These are phyloP conservation scores for Linderniella brevidens DNA, from an alignment of 257 asterid species.

Conservation along the genomic window DNA sequence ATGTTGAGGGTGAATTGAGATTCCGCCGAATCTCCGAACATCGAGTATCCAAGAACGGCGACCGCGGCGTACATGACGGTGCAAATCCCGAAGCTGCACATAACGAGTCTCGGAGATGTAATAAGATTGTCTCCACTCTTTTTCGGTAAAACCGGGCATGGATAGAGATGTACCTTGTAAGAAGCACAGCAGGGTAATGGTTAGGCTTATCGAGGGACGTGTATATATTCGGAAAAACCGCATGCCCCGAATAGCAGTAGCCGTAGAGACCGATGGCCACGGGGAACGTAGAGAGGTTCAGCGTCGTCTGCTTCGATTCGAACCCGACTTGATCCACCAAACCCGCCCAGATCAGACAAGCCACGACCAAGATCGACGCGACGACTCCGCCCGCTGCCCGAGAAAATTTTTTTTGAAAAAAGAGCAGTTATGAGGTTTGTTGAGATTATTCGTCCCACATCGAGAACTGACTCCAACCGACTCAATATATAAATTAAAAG, in stretches of 20 bases:
- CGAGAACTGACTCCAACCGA: too few relatives aligned
- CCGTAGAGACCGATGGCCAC: conserved; percentile 94
- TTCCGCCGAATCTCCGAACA: conserved; percentile 63
- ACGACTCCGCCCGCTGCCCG: conserved; percentile 81
- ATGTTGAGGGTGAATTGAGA: conserved; percentile 94
- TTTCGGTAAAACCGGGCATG: background rate
- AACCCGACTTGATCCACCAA: conserved; percentile 63
- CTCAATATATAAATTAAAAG: too few relatives aligned
- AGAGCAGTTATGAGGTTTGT: background rate
- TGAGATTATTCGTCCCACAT: background rate
- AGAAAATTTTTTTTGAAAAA: background rate
- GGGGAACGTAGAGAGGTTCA: conserved; percentile 73
- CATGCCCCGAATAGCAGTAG: conserved; percentile 90
- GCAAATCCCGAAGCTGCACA: conserved; percentile 62
- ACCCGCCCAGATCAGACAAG: conserved; percentile 76
- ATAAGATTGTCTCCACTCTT: background rate
- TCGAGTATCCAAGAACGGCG: conserved; percentile 71
- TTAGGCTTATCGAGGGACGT: conserved; percentile 66
- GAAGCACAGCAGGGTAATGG: conserved; percentile 66
- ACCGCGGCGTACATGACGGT: conserved; percentile 58
- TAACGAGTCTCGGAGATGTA: background rate
- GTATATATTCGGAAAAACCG: conserved; percentile 87
- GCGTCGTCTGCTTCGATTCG: conserved; percentile 26
- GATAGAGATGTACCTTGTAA: conserved; percentile 30
- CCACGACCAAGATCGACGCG: conserved; percentile 72